These are phyloP conservation scores for Rosa multiflora DNA, from an alignment of 306 rosid genomes.

Conservation along the genomic window DNA sequence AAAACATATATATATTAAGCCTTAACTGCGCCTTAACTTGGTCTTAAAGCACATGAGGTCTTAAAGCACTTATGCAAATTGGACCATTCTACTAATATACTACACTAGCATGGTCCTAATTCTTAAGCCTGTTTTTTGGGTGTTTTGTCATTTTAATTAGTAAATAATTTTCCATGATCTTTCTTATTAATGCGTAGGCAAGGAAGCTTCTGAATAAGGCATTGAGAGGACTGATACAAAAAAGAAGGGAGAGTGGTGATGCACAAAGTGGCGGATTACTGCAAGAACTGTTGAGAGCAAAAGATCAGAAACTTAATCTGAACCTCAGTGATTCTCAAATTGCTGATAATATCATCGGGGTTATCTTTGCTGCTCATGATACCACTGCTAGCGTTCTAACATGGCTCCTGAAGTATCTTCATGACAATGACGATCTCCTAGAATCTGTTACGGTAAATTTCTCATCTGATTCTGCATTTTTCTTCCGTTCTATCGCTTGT, in stretches of 20 bases:
- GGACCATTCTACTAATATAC: background rate
- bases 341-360: slow-evolving; percentile 87
- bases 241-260: slow-evolving; percentile 44
- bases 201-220: slow-evolving; percentile 69
- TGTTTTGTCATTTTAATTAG: background rate
- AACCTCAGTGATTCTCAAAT: slow-evolving; percentile 66
- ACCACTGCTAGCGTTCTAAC: slow-evolving; percentile 88
- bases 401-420: slow-evolving; percentile 78
- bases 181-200: slow-evolving; percentile 41
- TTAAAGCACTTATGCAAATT: background rate
- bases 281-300: slow-evolving; percentile 47
- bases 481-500: background rate
- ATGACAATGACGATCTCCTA: slow-evolving; percentile 55
- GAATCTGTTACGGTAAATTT: slow-evolving; percentile 54
- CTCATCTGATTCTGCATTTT: background rate
- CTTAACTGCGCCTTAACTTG: background rate
- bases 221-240: slow-evolving; percentile 50
- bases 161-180: background rate
- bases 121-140: background rate
- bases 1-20: background rate
- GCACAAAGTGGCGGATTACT: slow-evolving; percentile 55
- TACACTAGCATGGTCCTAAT: background rate
- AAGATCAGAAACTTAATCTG: slow-evolving; percentile 3
- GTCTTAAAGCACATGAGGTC: too few species aligned
- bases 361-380: slow-evolving; percentile 90